These are phyloP conservation scores for Brasilioporus rufonigricans DNA, from an alignment of 768 basidiomycete species.

Conservation along the genomic window DNA sequence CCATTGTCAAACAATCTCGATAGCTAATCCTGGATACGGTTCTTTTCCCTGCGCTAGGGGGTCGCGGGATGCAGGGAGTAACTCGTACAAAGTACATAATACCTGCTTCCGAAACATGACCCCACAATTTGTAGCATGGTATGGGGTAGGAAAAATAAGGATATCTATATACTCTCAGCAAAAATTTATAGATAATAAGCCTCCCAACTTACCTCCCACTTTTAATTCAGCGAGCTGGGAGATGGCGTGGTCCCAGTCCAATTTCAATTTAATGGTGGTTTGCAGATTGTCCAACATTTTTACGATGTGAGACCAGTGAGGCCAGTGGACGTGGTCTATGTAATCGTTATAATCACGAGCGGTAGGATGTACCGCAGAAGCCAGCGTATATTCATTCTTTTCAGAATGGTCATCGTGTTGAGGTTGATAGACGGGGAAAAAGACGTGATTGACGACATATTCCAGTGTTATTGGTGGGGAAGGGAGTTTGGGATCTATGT, in stretches of 20 bases:
- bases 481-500: too few species aligned
- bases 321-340: not conserved
- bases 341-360: not conserved
- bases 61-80: not conserved
- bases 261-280: too few species aligned
- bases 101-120: not conserved
- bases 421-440: not conserved
- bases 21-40: not conserved
- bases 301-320: not conserved
- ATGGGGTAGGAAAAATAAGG: not conserved
- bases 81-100: not conserved
- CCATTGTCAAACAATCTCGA: not conserved
- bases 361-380: not conserved
- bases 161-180: not conserved
- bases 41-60: not conserved
- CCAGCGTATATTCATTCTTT: not conserved
- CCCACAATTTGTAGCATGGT: not conserved
- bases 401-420: not conserved
- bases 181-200: not conserved
- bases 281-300: not conserved
- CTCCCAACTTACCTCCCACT: too few species aligned
- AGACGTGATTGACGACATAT: not conserved
- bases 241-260: too few species aligned
- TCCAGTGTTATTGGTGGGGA: too few species aligned
- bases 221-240: too few species aligned